Percentiles rank a stretch among this genome's conserved stretches.
These are phyloP conservation scores for Chalciporus pseudorubinellus DNA, from an alignment of 768 basidiomycete genomes.

Conservation along the genomic window DNA sequence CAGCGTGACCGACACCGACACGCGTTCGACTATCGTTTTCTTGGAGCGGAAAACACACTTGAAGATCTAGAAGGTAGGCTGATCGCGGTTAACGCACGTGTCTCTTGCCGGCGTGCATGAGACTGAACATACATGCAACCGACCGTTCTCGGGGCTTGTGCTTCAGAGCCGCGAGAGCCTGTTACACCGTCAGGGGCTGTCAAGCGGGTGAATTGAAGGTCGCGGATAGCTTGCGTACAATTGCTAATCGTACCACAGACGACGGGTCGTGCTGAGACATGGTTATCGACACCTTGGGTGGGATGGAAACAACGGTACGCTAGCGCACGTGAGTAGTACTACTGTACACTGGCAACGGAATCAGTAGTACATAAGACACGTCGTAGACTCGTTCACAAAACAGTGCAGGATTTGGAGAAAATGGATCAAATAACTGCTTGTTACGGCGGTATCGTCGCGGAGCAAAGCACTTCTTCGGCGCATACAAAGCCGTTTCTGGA, in stretches of 20 bases:
- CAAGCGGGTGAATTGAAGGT: background rate
- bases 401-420: too few relatives aligned
- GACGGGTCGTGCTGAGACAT: conserved; percentile 14
- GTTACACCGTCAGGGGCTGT: background rate
- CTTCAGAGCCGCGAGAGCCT: conserved; percentile 26
- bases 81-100: background rate
- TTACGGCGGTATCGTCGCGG: conserved; percentile 31
- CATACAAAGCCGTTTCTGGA: conserved; percentile 68
- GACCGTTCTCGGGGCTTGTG: conserved; percentile 26
- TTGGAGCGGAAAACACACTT: conserved; percentile 19
- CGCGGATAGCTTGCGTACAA: conserved; percentile 20
- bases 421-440: too few relatives aligned
- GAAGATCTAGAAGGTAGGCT: conserved; percentile 31
- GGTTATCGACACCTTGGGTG: too few relatives aligned
- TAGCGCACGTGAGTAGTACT: too few relatives aligned
- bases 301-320: too few relatives aligned
- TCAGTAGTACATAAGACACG: too few relatives aligned
- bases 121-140: conserved; percentile 16
- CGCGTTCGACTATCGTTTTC: background rate
- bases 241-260: conserved; percentile 20
- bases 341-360: too few relatives aligned
- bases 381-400: too few relatives aligned
- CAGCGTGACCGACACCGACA: background rate
- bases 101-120: background rate
- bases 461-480: conserved; percentile 60